Evolutionary conservation across 2,329 filamentous ascomycete species (phyloP), one percentile per base, ranked within the genome.

Genomic region (Fonsecaea pugnacius): DNA sequence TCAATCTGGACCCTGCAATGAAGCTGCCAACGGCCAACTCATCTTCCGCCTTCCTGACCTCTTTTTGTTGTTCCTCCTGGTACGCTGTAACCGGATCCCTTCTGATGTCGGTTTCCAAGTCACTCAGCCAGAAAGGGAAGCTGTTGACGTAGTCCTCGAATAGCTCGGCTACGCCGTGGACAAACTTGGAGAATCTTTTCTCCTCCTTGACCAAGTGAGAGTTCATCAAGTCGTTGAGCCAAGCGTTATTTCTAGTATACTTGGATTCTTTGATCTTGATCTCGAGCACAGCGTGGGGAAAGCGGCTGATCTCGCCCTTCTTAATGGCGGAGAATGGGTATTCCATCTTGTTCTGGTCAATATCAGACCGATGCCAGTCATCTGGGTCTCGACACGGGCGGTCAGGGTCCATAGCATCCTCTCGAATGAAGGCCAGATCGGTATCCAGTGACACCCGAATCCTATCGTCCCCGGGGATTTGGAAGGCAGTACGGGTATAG

Each of bases 131-230:
- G 80, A 98, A 97, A 14, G 95, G 95, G 73, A 98, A 88, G 67
- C 87, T 93, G 79, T 98, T 98, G 76, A 99, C 93, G 73, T 96
- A 87, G 77, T 99, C 92, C 73, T 98, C 95, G 71, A 98, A 98
- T 1, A 99, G 83, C 43, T 89, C 89, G 7, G 94, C 93, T 4
- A 96, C 89, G 66, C 95, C 95, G 72, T 99, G 94, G 2, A 96
- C 90, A 72, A 98, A 99, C 77, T 99, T 99, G 72, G 92, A 97
- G 79, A 99, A 99, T 57, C 90, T 87, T 1, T 93, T 91, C 0
- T 91, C 89, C 52, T 92, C 88, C 75, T 96, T 92, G 68, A 99
- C 91, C 4, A 99, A 85, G 76, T 99, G 94, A 4, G 92, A 97
- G 58, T 86, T 84, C 87, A 96, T 97, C 70, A 99, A 80, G 70